Percentiles rank a stretch among this genome's conserved stretches.
Conservation (phyloP, 2,329 filamentous ascomycete species). For the Aspergillus eucalypticola region DNA sequence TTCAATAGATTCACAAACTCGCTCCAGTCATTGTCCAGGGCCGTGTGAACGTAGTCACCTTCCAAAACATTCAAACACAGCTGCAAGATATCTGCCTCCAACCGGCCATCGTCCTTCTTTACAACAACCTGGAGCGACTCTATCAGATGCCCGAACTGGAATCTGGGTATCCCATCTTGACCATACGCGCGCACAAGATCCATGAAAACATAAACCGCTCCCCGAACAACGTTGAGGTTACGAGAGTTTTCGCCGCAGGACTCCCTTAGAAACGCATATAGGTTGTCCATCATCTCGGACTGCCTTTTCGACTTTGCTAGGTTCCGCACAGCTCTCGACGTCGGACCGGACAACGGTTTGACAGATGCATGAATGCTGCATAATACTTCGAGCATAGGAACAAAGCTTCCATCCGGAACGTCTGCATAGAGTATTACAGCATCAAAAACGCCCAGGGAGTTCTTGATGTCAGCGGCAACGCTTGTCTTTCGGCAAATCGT, state of each 20-base stretch:
- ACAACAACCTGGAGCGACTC: conserved; percentile 37
- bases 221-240: conserved; percentile 44
- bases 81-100: conserved; percentile 44
- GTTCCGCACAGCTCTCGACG: conserved; percentile 44
- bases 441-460: conserved; percentile 44
- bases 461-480: conserved; percentile 44
- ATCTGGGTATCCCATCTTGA: conserved; percentile 39
- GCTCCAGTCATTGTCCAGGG: conserved; percentile 36
- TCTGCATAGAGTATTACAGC: conserved; percentile 45
- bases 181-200: conserved; percentile 44
- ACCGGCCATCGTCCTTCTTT: conserved; percentile 39
- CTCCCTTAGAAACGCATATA: conserved; percentile 40
- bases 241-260: conserved; percentile 35
- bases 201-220: conserved; percentile 43
- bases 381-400: conserved; percentile 42
- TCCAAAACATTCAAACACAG: conserved; percentile 43
- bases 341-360: conserved; percentile 45
- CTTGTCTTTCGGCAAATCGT: conserved; percentile 44
- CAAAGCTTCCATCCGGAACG: conserved; percentile 41
- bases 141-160: conserved; percentile 40
- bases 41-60: conserved; percentile 36
- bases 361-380: conserved; percentile 49
- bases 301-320: conserved; percentile 43
- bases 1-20: conserved; percentile 36
- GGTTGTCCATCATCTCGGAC: conserved; percentile 39